Conservation (phyloP, 1,139 yeast species). For the Nakaseomyces bracarensis region DNA sequence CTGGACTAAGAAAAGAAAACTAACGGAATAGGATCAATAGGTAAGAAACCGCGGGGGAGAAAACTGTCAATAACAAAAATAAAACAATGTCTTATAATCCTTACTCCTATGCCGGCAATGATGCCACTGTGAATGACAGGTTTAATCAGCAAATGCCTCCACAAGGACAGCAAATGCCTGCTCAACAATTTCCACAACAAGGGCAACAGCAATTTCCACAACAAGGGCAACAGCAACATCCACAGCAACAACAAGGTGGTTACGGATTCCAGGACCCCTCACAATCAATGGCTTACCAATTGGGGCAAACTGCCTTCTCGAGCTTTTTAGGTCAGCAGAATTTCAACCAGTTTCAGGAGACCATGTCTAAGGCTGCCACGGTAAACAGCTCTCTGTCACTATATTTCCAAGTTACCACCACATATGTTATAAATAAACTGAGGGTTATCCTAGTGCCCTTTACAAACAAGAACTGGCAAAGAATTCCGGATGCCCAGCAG, state of each 20-base stretch:
- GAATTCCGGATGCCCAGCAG: conserved; percentile 40
- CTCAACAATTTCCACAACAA: conserved; percentile 23
- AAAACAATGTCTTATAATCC: conserved; percentile 36
- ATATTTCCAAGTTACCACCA: conserved; percentile 87
- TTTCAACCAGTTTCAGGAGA: conserved; percentile 29
- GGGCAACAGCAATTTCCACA: conserved; percentile 13
- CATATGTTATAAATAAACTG: conserved; percentile 71
- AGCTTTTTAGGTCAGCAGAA: conserved; percentile 30
- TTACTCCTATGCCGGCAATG: conserved; percentile 26
- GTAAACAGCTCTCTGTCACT: conserved; percentile 34
- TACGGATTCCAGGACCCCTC: conserved; percentile 61
- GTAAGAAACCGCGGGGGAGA: neutral
- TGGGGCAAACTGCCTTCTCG: conserved; percentile 76
- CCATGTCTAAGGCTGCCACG: conserved; percentile 27
- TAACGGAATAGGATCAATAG: neutral
- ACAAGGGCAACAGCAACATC: conserved; percentile 11
- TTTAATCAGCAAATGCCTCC: conserved; percentile 5
- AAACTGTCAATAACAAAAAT: neutral
- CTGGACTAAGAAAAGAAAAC: too few species aligned
- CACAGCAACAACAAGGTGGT: conserved; percentile 8
- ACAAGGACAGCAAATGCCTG: neutral
- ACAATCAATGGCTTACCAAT: conserved; percentile 77
- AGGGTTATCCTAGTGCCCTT: conserved; percentile 77
- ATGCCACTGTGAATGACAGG: conserved; percentile 17
- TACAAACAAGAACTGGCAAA: conserved; percentile 69